A percentile compares a stretch with the other conserved stretches of the same genome.
Conservation (phyloP, 805 yeast species). For the Wickerhamia fluorescens region DNA sequence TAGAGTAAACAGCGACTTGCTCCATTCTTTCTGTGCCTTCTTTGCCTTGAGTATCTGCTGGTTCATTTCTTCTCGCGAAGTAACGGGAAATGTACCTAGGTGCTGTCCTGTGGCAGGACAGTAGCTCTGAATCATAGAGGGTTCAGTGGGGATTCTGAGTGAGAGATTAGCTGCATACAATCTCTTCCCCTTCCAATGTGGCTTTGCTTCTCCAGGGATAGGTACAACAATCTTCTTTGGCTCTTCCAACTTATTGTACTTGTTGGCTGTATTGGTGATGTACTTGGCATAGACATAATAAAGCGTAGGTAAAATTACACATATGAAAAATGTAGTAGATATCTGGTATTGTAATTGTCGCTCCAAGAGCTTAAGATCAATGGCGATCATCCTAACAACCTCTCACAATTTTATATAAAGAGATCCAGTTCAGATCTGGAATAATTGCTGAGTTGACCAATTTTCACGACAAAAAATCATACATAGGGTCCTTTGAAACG, state of each 20-base stretch:
- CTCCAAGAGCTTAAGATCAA: conserved; percentile 32
- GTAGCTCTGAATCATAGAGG: conserved; percentile 67
- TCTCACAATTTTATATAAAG: too few relatives aligned
- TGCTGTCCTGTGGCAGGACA: conserved; percentile 97
- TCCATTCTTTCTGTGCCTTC: conserved; percentile 48
- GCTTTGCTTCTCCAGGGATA: conserved; percentile 70
- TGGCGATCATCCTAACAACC: conserved; percentile 37
- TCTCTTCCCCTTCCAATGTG: conserved; percentile 89
- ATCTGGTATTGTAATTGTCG: conserved; percentile 41
- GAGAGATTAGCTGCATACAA: conserved; percentile 51
- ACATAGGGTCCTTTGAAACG: too few relatives aligned
- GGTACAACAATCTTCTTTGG: conserved; percentile 45
- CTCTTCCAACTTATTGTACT: conserved; percentile 36
- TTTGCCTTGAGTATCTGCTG: conserved; percentile 45
- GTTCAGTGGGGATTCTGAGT: conserved; percentile 53
- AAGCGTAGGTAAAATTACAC: conserved; percentile 30
- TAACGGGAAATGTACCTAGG: conserved; percentile 64
- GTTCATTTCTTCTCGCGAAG: conserved; percentile 68
- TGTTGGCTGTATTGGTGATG: conserved; percentile 31
- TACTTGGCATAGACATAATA: conserved; percentile 30
- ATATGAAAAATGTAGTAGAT: conserved; percentile 35
- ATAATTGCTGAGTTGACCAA: too few relatives aligned
- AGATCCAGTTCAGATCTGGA: too few relatives aligned
- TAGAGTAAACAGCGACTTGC: conserved; percentile 48
- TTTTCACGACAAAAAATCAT: too few relatives aligned